Base-by-base conservation (phyloP, 371 early-diverging fungal genomes). In the Choanephora cucurbitarum region DNA sequence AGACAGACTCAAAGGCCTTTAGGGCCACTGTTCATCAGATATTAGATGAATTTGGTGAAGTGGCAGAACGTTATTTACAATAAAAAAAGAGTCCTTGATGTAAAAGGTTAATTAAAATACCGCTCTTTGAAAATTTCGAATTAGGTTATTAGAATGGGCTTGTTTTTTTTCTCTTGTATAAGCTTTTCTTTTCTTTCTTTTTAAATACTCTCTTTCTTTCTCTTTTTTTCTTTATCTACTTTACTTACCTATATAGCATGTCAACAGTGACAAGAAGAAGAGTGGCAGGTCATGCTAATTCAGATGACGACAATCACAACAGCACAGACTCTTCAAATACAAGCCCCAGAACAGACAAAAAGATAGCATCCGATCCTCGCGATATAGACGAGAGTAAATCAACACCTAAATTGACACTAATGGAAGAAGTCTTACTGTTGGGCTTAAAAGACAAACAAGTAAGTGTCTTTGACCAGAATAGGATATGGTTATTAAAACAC, bases 371-470 rank as follows among this genome's bases (percentile, higher is more conserved):
- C 44, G 80, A 79, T 52, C 80, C 80, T 37, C 71, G 70, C 43
- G 79, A 73, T 51, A 70, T 81, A 48, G 83, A 85, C 57, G 82
- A 89, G 58, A 75, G 79, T 44, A 87, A 84, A 63, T 74, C 78
- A 24, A 79, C 77, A 41, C 92, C 92, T 6, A 72, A 79, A 69
- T 71, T 97, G 43, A 96, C 96, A 4, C 70, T 97, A 18, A 86
- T 97, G 88, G 98, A 97, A 65, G 96, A 97, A 62, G 87, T 97
- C 10, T 72, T 97, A 52, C 77, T 97, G 55, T 69, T 97, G 49
- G 98, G 97, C 9, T 78, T 96, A 44, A 97, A 97, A 73, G 98
- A 97, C 69, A 87, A 87, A 60, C 92, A 94, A 83, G 95, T 90
- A 74, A 57, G 46, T n/a, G n/a, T n/a, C n/a, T n/a, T n/a, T n/a